Base-by-base conservation (phyloP, 768 basidiomycete species). In the Cyclocybe cylindracea region DNA sequence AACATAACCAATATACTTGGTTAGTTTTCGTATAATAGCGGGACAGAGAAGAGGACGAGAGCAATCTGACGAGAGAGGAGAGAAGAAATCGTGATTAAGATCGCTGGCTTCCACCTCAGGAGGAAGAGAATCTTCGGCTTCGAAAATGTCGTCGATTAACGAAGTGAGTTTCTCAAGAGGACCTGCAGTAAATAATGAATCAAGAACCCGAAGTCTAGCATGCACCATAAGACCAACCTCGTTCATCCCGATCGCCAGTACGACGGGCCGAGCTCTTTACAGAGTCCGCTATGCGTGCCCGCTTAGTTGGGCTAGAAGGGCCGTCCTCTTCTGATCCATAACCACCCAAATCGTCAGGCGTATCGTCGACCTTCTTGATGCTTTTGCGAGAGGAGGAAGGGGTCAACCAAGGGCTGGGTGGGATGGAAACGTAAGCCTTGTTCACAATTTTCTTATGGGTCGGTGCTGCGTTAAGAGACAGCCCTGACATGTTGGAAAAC, bases 121-220 rank as follows among this genome's bases (percentile, higher is more conserved):
- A 6, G 70, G 67, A 4, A 73, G 51, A 10, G 62, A 57, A 49
- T 84, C 96, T 64, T 98, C 91, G 0, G 91, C 90, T 61, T 94
- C 90, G 58, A 96, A 89, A 11, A 97, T 79, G 48, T 96, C 93
- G 56, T 94, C 91, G 1, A 96, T 72, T 13, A 92, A 70, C 2
- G 84, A 82, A 0, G 73, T 75, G 8, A 98, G 75, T 65, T 90
- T 95, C 61, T 94, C 88, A 4, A 89, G 67, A 0, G 89, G 87
- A 1, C 69, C 88, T 87, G 42, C 10, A 54, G 41, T 29, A 52
- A 57, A 49, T 47, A 46, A 18, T 46, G 19, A 37, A 48, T 24
- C 46, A 37, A 39, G 41, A 33, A 46, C 31, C 10, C 40, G 4
- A 29, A 35, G 8, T 32, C 9, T 14, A 48, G 41, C 10, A 39